These are phyloP conservation scores for Agaricus bisporus DNA, from an alignment of 768 basidiomycete species.

Conservation along the genomic window DNA sequence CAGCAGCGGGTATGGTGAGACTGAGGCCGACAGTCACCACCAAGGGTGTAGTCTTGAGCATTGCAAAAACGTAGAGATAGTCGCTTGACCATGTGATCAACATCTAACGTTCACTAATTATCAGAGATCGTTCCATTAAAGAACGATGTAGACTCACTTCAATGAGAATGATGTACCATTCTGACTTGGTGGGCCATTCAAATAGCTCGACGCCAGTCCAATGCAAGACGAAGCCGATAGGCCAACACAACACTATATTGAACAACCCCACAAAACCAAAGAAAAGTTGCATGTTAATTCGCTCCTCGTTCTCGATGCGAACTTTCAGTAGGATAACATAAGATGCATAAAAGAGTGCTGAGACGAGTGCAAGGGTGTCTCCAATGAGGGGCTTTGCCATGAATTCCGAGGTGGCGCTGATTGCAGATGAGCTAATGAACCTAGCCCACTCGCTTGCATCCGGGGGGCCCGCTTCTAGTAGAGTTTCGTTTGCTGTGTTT, in stretches of 20 bases:
- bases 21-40: conserved; percentile 91
- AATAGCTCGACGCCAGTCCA: conserved; percentile 66
- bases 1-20: conserved; percentile 89
- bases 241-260: conserved; percentile 73
- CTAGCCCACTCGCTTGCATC: background rate
- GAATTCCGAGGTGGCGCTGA: conserved; percentile 24
- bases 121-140: background rate
- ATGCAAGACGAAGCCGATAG: conserved; percentile 74
- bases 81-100: conserved; percentile 78
- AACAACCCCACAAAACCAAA: conserved; percentile 92
- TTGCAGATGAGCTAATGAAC: no score
- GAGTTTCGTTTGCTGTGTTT: conserved; percentile 19
- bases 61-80: conserved; percentile 81
- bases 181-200: conserved; percentile 52
- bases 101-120: conserved; percentile 46
- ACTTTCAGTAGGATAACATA: conserved; percentile 91
- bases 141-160: conserved; percentile 26
- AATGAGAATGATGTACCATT: conserved; percentile 29
- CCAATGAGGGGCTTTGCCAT: conserved; percentile 32
- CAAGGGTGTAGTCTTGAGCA: conserved; percentile 95
- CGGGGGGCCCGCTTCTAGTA: conserved; percentile 13
- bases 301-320: conserved; percentile 70
- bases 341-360: conserved; percentile 80
- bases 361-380: conserved; percentile 79
- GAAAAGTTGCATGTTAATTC: conserved; percentile 91